phyloP scores from a whole-genome alignment of 2,329 filamentous ascomycete genomes.

The Thermomyces lanuginosus region DNA sequence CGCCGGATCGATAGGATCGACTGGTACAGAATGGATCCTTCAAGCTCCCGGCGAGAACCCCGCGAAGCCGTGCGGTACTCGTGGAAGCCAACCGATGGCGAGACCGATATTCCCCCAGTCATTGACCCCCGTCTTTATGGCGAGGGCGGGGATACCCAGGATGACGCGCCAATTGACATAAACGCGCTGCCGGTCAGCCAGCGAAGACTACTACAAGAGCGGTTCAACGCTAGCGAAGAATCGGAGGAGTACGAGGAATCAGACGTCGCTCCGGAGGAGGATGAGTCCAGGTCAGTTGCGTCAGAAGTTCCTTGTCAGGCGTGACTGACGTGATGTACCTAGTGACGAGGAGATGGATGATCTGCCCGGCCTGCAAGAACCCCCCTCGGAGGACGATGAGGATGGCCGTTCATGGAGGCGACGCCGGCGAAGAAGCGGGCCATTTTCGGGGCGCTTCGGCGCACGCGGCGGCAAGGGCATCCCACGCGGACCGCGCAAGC shows the following conservation, averaged over 20 bases:
- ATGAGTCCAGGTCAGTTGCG: background rate
- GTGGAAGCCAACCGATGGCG: constrained; percentile 1
- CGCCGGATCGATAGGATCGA: too few relatives aligned
- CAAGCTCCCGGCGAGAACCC: too few relatives aligned
- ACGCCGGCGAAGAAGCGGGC: constrained; percentile 16
- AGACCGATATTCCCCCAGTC: constrained; percentile 4
- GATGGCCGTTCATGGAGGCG: constrained; percentile 9
- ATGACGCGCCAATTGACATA: background rate
- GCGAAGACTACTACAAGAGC: constrained; percentile 4
- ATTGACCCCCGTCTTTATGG: constrained; percentile 6
- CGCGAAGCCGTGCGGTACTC: too few relatives aligned
- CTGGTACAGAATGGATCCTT: too few relatives aligned
- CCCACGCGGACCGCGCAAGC: constrained; percentile 30
- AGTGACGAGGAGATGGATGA: too few relatives aligned
- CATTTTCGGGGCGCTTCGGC: constrained; percentile 21
- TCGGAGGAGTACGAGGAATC: constrained; percentile 4
- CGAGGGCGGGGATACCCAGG: background rate
- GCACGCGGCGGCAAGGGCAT: constrained; percentile 29
- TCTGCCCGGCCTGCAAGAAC: too few relatives aligned
- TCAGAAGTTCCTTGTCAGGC: background rate
- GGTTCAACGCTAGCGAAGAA: constrained; percentile 3
- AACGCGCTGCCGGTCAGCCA: constrained; percentile 1
- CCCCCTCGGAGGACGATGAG: constrained; percentile 2
- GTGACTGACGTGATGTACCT: constrained; percentile 1
- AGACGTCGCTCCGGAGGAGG: constrained; percentile 2